Evolutionary conservation across 2,329 filamentous ascomycete species (phyloP).

Genomic region (Fusarium sp.): DNA sequence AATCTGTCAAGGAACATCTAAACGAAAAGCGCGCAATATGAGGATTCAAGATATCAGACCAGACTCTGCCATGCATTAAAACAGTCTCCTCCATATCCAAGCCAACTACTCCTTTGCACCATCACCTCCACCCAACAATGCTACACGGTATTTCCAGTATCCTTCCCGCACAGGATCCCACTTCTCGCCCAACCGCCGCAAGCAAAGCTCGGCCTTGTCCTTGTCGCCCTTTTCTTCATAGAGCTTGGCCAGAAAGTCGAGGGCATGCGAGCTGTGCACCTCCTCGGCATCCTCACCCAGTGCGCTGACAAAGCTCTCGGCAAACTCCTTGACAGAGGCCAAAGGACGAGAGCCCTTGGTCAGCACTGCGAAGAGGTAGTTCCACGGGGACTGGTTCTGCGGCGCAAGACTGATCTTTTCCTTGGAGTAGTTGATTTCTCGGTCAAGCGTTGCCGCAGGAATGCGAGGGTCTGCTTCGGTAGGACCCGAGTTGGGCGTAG

Average conservation of each 20-base stretch:
- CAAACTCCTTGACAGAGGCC: slow-evolving; percentile 59
- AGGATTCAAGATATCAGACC: background rate
- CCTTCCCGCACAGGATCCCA: slow-evolving; percentile 92
- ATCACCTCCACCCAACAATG: slow-evolving; percentile 38
- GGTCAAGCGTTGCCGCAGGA: slow-evolving; percentile 71
- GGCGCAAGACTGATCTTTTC: slow-evolving; percentile 80
- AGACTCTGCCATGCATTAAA: background rate
- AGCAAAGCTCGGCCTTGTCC: slow-evolving; percentile 73
- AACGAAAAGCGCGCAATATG: background rate
- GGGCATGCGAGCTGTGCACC: slow-evolving; percentile 71
- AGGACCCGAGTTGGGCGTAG: slow-evolving; percentile 60
- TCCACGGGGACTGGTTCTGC: slow-evolving; percentile 95
- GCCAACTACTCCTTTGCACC: slow-evolving; percentile 17
- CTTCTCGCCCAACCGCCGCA: slow-evolving; percentile 80
- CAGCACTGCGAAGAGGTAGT: slow-evolving; percentile 84
- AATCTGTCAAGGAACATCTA: background rate
- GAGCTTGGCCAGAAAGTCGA: slow-evolving; percentile 79
- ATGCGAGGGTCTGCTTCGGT: slow-evolving; percentile 66
- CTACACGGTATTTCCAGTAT: slow-evolving; percentile 80
- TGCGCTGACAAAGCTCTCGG: slow-evolving; percentile 61
- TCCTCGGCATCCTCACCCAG: slow-evolving; percentile 60
- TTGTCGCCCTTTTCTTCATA: slow-evolving; percentile 67
- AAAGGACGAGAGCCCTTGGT: slow-evolving; percentile 70
- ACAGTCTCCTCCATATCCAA: background rate
- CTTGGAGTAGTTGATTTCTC: slow-evolving; percentile 80